Evolutionary conservation across 208 protist genomes (phyloP), one percentile per base, ranked within the genome.

Genomic region (Trypanosoma theileri): DNA sequence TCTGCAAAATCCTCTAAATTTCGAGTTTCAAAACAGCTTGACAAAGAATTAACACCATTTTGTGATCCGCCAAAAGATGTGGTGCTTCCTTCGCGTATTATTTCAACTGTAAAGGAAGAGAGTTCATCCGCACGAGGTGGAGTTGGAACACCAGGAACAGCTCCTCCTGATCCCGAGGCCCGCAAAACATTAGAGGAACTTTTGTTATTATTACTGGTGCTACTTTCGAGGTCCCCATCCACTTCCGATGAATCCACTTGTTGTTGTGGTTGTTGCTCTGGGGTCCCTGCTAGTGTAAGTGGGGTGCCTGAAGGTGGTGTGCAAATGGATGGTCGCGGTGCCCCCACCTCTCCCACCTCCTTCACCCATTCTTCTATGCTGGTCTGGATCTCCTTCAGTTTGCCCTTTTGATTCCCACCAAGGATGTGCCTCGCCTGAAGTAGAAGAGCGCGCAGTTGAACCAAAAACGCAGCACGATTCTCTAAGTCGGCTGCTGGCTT

Each of bases 401-500:
- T 87, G 6, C 82, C 74, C 75, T 81, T 85, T 59, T 81, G 82
- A 19, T 71, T 73, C 28, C 68, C 80, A 31, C 72, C 65, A 46
- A 84, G 60, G 17, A 79, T 59, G 40, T 76, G 61, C 69, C 68
- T 81, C 16, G 90, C 75, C 52, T 89, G 87, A 4, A 81, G 78
- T 31, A 95, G 78, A 42, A 91, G 65, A 0, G 80, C 80, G 44
- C 79, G 79, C 35, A 95, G 78, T 58, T 95, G 89, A 42, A 87
- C 89, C 24, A 95, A 65, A 71, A 93, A 95, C 0, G 86, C 82
- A 11, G 76, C 58, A 26, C 81, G 82, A 79, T 92, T 95, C 21
- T 95, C 89, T 56, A 83, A 22, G 61, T 76, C 78, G 67, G 86
- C 82, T 21, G 61, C 73, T 13, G 71, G 61, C 6, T 75, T 83